Evolutionary conservation across 1,284 basidiomycete genomes (phyloP).

Genomic region (Cystobasidium pallidum): DNA sequence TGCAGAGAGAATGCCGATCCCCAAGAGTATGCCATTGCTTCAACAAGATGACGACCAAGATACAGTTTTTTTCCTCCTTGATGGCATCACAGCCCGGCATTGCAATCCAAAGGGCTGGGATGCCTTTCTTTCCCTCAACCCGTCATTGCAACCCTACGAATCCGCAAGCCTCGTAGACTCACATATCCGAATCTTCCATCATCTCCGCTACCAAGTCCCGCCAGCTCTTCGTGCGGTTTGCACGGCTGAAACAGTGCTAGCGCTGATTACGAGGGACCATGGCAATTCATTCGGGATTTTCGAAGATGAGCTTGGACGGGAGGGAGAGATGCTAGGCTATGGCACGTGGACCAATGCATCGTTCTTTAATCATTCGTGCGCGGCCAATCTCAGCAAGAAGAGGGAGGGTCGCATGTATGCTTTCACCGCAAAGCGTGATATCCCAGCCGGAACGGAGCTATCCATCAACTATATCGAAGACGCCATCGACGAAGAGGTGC

Average conservation of each 20-base stretch:
- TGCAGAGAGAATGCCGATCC: slow-evolving; percentile 10
- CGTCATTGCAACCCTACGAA: slow-evolving; percentile 44
- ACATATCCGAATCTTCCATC: slow-evolving; percentile 45
- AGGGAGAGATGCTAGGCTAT: slow-evolving; percentile 52
- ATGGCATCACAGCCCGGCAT: slow-evolving; percentile 39
- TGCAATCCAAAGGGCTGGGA: slow-evolving; percentile 32
- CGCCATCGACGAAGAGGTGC: slow-evolving; percentile 21
- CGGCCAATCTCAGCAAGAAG: slow-evolving; percentile 43
- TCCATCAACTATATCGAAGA: slow-evolving; percentile 51
- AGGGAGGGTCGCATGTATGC: slow-evolving; percentile 46
- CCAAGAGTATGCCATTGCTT: slow-evolving; percentile 20
- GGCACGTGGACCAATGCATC: slow-evolving; percentile 50
- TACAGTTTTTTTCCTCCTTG: slow-evolving; percentile 39
- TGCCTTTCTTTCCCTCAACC: slow-evolving; percentile 46
- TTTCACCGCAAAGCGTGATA: slow-evolving; percentile 44
- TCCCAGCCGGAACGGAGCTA: slow-evolving; percentile 46
- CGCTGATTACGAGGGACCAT: slow-evolving; percentile 46
- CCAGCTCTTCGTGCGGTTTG: slow-evolving; percentile 26
- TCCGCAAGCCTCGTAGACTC: slow-evolving; percentile 10
- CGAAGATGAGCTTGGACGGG: slow-evolving; percentile 43
- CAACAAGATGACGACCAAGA: slow-evolving; percentile 31
- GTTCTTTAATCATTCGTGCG: slow-evolving; percentile 53
- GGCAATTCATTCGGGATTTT: slow-evolving; percentile 52
- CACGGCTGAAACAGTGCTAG: slow-evolving; percentile 41
- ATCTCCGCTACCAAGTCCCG: slow-evolving; percentile 47